Conservation (phyloP, 768 basidiomycete genomes). For the Boletus subcaerulescens region DNA sequence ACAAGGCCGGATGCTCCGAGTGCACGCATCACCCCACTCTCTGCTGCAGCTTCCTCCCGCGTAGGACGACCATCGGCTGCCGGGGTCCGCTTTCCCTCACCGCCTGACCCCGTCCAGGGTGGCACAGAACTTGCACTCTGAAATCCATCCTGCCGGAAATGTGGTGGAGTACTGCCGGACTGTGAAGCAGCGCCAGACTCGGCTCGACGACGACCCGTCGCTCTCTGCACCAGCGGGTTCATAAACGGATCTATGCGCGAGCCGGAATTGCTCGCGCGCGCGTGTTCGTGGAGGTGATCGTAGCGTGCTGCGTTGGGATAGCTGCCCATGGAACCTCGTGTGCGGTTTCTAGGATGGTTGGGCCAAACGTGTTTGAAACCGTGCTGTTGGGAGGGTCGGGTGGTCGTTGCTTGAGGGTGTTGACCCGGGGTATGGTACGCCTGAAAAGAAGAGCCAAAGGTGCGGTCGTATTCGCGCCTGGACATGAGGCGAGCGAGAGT, state of each 20-base stretch:
- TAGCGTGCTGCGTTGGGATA: constrained; percentile 8
- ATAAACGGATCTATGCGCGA: constrained; percentile 21
- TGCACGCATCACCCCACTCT: constrained; percentile 25
- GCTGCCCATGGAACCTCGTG: constrained; percentile 11
- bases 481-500: background rate
- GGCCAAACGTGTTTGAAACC: constrained; percentile 28
- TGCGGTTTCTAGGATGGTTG: constrained; percentile 21
- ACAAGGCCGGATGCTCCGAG: constrained; percentile 29
- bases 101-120: constrained; percentile 7
- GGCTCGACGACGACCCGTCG: constrained; percentile 22
- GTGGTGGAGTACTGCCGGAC: background rate
- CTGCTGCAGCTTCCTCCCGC: constrained; percentile 21
- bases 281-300: constrained; percentile 10
- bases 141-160: background rate
- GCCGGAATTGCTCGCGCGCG: constrained; percentile 2
- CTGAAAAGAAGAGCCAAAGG: constrained; percentile 11
- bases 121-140: background rate
- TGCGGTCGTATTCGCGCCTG: constrained; percentile 34
- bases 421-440: constrained; percentile 6
- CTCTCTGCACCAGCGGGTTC: constrained; percentile 25
- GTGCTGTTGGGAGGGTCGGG: constrained; percentile 23
- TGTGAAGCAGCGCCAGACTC: background rate
- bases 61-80: constrained; percentile 9
- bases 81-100: background rate
- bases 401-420: constrained; percentile 32